A percentile compares a stretch with the other conserved stretches of the same genome.
phyloP scores from a whole-genome alignment of 306 rosid species.

The Quercus dentata region DNA sequence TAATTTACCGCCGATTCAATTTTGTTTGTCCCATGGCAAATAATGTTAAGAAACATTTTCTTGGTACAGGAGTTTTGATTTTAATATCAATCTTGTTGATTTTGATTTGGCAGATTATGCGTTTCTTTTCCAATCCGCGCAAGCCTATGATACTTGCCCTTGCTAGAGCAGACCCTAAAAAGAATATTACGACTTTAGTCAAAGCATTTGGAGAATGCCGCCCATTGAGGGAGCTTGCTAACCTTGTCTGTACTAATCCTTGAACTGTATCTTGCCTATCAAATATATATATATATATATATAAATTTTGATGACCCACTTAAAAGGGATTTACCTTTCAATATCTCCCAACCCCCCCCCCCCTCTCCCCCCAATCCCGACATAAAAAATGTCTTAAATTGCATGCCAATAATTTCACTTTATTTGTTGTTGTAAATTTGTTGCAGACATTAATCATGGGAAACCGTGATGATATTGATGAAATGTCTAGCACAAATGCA shows the following conservation, averaged over 20 bases:
- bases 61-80: not conserved
- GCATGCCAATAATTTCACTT: not conserved
- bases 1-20: not conserved
- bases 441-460: conserved; percentile 63
- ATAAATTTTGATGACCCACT: not conserved
- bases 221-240: conserved; percentile 55
- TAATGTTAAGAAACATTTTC: not conserved
- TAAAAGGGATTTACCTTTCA: not conserved
- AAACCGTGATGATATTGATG: conserved; percentile 59
- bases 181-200: conserved; percentile 54
- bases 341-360: not conserved
- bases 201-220: conserved; percentile 76
- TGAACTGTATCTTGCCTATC: not conserved
- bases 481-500: conserved; percentile 54
- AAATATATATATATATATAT: not conserved
- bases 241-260: conserved; percentile 40
- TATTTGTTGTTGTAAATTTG: not conserved
- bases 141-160: conserved; percentile 76
- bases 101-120: conserved; percentile 43
- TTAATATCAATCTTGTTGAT: conserved; percentile 4
- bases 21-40: not conserved
- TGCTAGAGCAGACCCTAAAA: conserved; percentile 71
- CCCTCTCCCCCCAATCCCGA: too few species aligned
- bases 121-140: conserved; percentile 64
- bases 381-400: not conserved